Evolutionary conservation across 208 protist species (phyloP).

Genomic region (Entamoeba invadens): DNA sequence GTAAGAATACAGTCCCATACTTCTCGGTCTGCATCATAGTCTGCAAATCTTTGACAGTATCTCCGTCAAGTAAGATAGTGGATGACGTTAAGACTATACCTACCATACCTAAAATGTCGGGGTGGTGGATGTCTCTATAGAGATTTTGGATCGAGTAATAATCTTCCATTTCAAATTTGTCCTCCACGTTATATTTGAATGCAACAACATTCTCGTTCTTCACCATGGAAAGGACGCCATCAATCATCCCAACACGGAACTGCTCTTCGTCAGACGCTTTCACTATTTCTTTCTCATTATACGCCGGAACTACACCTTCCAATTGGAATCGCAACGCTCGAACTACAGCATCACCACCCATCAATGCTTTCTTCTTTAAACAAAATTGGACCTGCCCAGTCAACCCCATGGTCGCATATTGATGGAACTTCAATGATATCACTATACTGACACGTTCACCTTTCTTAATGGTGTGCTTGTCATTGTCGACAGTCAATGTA

Average conservation of each 20-base stretch:
- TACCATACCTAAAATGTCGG: not conserved
- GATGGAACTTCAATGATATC: not conserved
- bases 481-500: not conserved
- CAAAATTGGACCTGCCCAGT: not conserved
- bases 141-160: not conserved
- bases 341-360: not conserved
- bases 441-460: not conserved
- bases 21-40: not conserved
- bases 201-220: not conserved
- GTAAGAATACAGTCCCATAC: not conserved
- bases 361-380: not conserved
- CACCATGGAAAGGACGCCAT: not conserved
- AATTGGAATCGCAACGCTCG: not conserved
- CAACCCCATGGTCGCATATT: not conserved
- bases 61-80: not conserved
- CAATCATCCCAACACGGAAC: not conserved
- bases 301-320: not conserved
- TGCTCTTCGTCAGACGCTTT: not conserved
- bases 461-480: not conserved
- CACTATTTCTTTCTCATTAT: not conserved
- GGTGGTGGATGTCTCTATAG: not conserved
- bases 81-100: not conserved
- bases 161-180: not conserved
- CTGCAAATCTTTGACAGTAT: not conserved
- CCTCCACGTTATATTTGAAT: not conserved